Evolutionary conservation across 768 basidiomycete genomes (phyloP).

Genomic region (Phanerochaete carnosa): DNA sequence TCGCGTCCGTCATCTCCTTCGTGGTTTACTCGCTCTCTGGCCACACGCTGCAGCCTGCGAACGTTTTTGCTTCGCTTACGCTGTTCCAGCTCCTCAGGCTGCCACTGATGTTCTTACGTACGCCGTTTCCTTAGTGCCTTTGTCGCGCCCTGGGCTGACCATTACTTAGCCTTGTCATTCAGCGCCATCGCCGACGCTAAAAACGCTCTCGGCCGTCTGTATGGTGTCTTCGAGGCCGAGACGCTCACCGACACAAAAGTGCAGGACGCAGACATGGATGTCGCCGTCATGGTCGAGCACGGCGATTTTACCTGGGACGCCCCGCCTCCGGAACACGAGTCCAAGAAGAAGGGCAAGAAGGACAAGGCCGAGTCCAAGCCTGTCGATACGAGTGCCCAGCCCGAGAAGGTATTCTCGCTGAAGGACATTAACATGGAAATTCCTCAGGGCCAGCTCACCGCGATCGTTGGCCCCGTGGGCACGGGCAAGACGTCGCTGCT

Average conservation of each 20-base stretch:
- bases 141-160: background rate
- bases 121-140: slow-evolving; percentile 24
- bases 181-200: slow-evolving; percentile 81
- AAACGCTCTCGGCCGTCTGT: slow-evolving; percentile 75
- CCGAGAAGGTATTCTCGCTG: slow-evolving; percentile 56
- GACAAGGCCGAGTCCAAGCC: slow-evolving; percentile 21
- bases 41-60: slow-evolving; percentile 62
- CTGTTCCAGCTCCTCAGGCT: slow-evolving; percentile 81
- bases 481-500: slow-evolving; percentile 67
- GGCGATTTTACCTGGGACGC: slow-evolving; percentile 52
- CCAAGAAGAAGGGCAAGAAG: slow-evolving; percentile 29
- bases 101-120: slow-evolving; percentile 69
- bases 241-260: slow-evolving; percentile 54
- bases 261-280: slow-evolving; percentile 51
- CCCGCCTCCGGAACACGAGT: slow-evolving; percentile 46
- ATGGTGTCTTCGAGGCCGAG: slow-evolving; percentile 84
- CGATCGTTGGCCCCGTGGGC: slow-evolving; percentile 80
- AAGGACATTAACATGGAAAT: slow-evolving; percentile 62
- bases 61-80: slow-evolving; percentile 81
- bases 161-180: slow-evolving; percentile 54
- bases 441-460: slow-evolving; percentile 74
- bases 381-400: slow-evolving; percentile 36
- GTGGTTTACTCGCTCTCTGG: slow-evolving; percentile 75
- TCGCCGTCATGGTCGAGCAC: slow-evolving; percentile 62
- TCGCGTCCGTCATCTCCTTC: slow-evolving; percentile 77